Evolutionary conservation across 1,139 yeast species (phyloP).

Genomic region (Debaryomyces sp.): DNA sequence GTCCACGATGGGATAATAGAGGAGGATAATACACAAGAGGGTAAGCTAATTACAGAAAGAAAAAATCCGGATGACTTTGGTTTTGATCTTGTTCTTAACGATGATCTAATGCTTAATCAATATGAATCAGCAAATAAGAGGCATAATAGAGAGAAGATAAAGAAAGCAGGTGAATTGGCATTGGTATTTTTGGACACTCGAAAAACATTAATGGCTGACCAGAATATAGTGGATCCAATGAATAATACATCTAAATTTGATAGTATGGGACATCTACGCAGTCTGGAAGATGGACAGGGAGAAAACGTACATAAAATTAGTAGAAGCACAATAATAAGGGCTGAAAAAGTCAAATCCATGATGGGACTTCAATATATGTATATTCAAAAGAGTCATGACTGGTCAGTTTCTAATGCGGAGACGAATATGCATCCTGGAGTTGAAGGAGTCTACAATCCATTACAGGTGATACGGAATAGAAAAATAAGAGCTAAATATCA

Average conservation of each 20-base stretch:
- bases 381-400: slow-evolving; percentile 41
- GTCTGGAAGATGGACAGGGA: slow-evolving; percentile 7
- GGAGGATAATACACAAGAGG: background rate
- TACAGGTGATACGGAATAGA: slow-evolving; percentile 77
- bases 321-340: slow-evolving; percentile 49
- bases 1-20: background rate
- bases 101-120: background rate
- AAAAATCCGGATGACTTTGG: slow-evolving; percentile 10
- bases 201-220: slow-evolving; percentile 42
- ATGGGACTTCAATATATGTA: slow-evolving; percentile 54
- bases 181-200: slow-evolving; percentile 46
- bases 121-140: background rate
- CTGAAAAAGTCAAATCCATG: slow-evolving; percentile 54
- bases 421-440: slow-evolving; percentile 42
- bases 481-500: slow-evolving; percentile 50
- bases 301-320: slow-evolving; percentile 21
- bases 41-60: background rate
- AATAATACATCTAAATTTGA: slow-evolving; percentile 13
- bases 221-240: slow-evolving; percentile 38
- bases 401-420: slow-evolving; percentile 17
- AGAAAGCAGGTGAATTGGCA: slow-evolving; percentile 47
- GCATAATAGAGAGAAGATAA: slow-evolving; percentile 20
- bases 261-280: slow-evolving; percentile 6
- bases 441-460: slow-evolving; percentile 77
- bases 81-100: slow-evolving; percentile 8